Evolutionary conservation across 768 basidiomycete genomes (phyloP).

Genomic region (Macrolepiota fuliginosa): DNA sequence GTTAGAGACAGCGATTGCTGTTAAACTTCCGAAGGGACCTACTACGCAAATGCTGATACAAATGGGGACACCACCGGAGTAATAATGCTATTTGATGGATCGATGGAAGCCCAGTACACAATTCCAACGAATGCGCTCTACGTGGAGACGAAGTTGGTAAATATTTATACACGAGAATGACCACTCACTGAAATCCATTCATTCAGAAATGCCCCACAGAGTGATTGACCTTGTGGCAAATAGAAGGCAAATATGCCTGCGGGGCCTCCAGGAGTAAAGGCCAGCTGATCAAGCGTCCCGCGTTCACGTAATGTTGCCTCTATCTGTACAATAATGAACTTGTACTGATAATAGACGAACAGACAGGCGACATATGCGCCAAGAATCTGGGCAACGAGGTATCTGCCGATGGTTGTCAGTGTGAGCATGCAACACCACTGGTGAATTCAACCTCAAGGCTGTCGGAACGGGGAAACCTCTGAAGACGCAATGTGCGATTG

Average conservation of each 20-base stretch:
- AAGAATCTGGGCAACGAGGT: conserved; percentile 19
- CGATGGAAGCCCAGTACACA: conserved; percentile 10
- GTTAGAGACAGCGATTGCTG: background rate
- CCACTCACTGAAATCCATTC: conserved; percentile 14
- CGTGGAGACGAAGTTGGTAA: background rate
- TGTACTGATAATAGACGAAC: conserved; percentile 16
- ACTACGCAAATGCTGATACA: background rate
- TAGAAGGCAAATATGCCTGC: conserved; percentile 20
- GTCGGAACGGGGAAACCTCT: conserved; percentile 14
- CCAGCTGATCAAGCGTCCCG: conserved; percentile 1
- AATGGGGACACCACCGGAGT: conserved; percentile 5
- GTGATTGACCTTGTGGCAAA: conserved; percentile 15
- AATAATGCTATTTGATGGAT: conserved; percentile 4
- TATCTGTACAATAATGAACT: conserved; percentile 10
- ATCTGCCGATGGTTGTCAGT: conserved; percentile 7
- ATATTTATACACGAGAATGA: background rate
- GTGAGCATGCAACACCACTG: background rate
- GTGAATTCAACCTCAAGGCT: conserved; percentile 10
- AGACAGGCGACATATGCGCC: conserved; percentile 17
- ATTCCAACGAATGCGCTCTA: conserved; percentile 11
- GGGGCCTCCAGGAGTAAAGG: conserved; percentile 15
- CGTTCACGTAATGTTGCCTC: conserved; percentile 11
- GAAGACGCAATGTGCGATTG: conserved; percentile 13
- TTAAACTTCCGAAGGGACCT: background rate
- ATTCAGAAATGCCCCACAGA: conserved; percentile 15